Conservation (phyloP, 352 stramenopile genomes). For the Phytophthora rubi region DNA sequence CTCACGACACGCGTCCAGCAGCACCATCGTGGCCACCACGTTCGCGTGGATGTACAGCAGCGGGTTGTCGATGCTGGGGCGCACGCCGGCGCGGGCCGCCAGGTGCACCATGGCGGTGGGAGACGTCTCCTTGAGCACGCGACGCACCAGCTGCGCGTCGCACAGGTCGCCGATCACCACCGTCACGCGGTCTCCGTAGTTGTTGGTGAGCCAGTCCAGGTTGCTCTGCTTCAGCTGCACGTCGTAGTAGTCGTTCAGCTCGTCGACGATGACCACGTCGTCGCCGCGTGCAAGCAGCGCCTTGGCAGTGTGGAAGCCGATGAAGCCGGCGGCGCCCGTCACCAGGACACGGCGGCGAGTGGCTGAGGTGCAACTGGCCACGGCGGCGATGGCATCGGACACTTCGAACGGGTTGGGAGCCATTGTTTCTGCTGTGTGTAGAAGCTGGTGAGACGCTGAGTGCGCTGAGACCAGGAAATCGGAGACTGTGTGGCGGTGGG, state of each 20-base stretch:
- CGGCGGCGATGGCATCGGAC: no score
- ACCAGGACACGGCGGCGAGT: no score
- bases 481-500: no score
- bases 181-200: slow-evolving; percentile 61
- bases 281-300: slow-evolving; percentile 87
- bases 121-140: slow-evolving; percentile 90
- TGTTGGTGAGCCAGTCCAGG: slow-evolving; percentile 81
- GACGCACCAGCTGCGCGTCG: slow-evolving; percentile 90
- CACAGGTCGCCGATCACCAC: slow-evolving; percentile 95
- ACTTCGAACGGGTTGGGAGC: no score
- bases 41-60: slow-evolving; percentile 99
- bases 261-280: slow-evolving; percentile 93
- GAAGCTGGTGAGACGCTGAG: no score
- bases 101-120: slow-evolving; percentile 94
- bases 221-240: slow-evolving; percentile 97
- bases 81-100: slow-evolving; percentile 95
- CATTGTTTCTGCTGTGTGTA: no score
- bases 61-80: slow-evolving; percentile 97
- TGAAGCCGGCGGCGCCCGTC: slow-evolving; percentile 81
- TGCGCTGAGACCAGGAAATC: no score
- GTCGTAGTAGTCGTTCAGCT: slow-evolving; percentile 88
- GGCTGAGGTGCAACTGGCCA: no score
- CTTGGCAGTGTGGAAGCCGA: slow-evolving; percentile 96
- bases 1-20: slow-evolving; percentile 93
- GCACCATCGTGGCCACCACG: slow-evolving; percentile 92